Evolutionary conservation across 768 basidiomycete genomes (phyloP).

Genomic region (Rhizopogon sp.): DNA sequence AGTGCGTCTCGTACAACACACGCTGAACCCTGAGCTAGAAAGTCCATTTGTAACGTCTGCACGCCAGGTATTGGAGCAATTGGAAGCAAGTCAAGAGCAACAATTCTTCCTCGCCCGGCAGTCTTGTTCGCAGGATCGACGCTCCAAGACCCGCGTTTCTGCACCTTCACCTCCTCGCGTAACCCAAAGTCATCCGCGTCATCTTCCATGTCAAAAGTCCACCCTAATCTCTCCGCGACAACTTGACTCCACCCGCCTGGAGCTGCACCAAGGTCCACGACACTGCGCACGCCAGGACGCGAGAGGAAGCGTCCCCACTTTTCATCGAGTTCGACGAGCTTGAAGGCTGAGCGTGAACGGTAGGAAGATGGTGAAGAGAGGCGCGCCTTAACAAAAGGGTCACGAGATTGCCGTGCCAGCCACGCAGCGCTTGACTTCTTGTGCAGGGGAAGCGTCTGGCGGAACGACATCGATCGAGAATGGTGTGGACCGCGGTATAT

Average conservation of each 20-base stretch:
- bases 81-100: constrained; percentile 78
- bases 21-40: constrained; percentile 54
- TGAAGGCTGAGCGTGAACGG: constrained; percentile 88
- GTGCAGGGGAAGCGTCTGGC: constrained; percentile 23
- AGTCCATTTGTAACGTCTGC: constrained; percentile 70
- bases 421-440: constrained; percentile 44
- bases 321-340: constrained; percentile 76
- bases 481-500: not conserved
- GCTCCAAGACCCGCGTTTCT: constrained; percentile 15
- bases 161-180: not conserved
- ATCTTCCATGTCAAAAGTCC: constrained; percentile 17
- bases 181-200: not conserved
- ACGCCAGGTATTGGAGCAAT: constrained; percentile 75
- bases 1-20: constrained; percentile 38
- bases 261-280: constrained; percentile 88
- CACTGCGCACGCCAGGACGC: constrained; percentile 46
- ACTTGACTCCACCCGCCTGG: constrained; percentile 97
- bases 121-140: constrained; percentile 11
- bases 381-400: constrained; percentile 67
- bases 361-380: constrained; percentile 42
- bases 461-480: constrained; percentile 27
- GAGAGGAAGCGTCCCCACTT: constrained; percentile 49
- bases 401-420: constrained; percentile 64
- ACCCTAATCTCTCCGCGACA: constrained; percentile 57
- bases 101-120: constrained; percentile 35